A percentile compares a stretch with the other conserved stretches of the same genome.
phyloP scores from a whole-genome alignment of 768 basidiomycete species.

The Termitomyces sp. region DNA sequence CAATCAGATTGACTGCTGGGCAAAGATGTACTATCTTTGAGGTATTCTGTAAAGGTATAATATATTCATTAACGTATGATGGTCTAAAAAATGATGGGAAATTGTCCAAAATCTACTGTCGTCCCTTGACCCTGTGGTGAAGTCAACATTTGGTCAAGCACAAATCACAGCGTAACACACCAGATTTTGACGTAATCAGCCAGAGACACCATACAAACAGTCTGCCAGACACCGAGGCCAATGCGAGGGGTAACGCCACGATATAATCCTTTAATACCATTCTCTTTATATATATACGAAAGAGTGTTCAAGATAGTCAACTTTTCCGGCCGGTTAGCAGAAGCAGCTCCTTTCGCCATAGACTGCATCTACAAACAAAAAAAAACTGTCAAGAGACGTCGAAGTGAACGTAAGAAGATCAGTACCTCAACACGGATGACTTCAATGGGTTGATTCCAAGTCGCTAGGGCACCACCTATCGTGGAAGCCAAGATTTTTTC shows the following conservation, averaged over 20 bases:
- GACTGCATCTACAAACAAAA: constrained; percentile 83
- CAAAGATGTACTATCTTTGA: background rate
- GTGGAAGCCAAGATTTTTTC: constrained; percentile 90
- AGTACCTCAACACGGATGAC: constrained; percentile 91
- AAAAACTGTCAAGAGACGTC: constrained; percentile 1
- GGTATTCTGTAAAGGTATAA: constrained; percentile 15
- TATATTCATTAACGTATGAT: constrained; percentile 14
- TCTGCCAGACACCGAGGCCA: constrained; percentile 95
- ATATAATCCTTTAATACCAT: constrained; percentile 94
- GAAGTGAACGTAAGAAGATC: background rate
- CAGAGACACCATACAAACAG: constrained; percentile 97
- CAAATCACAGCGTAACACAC: constrained; percentile 29
- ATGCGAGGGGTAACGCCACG: constrained; percentile 97
- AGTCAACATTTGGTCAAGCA: constrained; percentile 10
- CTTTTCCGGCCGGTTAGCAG: constrained; percentile 83
- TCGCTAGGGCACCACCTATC: constrained; percentile 91
- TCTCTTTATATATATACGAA: constrained; percentile 92
- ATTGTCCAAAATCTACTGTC: constrained; percentile 19
- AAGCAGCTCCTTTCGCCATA: constrained; percentile 80
- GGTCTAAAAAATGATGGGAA: constrained; percentile 8
- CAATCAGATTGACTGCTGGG: background rate
- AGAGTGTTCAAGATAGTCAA: constrained; percentile 90
- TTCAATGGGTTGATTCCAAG: constrained; percentile 99
- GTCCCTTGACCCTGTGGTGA: constrained; percentile 46
- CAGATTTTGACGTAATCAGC: constrained; percentile 94